Conservation (phyloP, 2,329 filamentous ascomycete species). For the Arthrobotrys pseudoclavata region DNA sequence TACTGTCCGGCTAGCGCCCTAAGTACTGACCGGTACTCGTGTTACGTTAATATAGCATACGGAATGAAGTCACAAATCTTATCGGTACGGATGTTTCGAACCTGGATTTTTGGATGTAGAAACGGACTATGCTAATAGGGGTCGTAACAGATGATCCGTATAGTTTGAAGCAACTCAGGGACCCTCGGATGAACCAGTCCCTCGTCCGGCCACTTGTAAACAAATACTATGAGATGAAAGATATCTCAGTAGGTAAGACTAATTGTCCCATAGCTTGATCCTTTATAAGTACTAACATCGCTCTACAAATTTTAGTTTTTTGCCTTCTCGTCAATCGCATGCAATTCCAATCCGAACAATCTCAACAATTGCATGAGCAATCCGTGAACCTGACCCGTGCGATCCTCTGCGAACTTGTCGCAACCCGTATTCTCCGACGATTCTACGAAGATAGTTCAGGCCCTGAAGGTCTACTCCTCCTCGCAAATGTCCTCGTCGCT, state of each 20-base stretch:
- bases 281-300: conserved; percentile 48
- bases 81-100: conserved; percentile 72
- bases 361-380: conserved; percentile 80
- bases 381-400: conserved; percentile 85
- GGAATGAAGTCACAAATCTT: conserved; percentile 74
- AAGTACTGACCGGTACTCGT: background rate
- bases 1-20: background rate
- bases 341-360: conserved; percentile 83
- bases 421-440: conserved; percentile 80
- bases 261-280: conserved; percentile 59
- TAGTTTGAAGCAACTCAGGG: conserved; percentile 81
- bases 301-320: conserved; percentile 72
- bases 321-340: conserved; percentile 85
- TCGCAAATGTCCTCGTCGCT: conserved; percentile 84
- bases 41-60: conserved; percentile 67
- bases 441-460: conserved; percentile 84
- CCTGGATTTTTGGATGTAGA: background rate
- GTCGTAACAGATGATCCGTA: conserved; percentile 72
- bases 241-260: conserved; percentile 78
- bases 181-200: conserved; percentile 83
- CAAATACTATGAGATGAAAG: conserved; percentile 81
- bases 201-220: conserved; percentile 87
- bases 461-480: conserved; percentile 77
- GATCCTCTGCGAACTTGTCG: conserved; percentile 82
- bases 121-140: background rate